A percentile compares a stretch with the other conserved stretches of the same genome.
Conservation (phyloP, 2,329 filamentous ascomycete species). For the Colletotrichum tropicicola region DNA sequence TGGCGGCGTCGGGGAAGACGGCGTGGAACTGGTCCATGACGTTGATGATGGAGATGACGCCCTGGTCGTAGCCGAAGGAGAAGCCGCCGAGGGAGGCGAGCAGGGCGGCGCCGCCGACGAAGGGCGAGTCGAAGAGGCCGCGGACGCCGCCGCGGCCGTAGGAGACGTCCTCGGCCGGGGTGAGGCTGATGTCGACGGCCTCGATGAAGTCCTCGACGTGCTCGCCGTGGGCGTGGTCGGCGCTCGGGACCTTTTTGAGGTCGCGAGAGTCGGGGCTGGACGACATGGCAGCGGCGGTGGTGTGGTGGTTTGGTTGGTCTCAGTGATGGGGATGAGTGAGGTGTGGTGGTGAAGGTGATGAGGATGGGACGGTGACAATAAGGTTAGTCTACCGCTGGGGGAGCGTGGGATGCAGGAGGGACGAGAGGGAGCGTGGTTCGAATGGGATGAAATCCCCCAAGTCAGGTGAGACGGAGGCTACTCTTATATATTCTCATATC, state of each 20-base stretch:
- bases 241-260: conserved; percentile 17
- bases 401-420: neutral
- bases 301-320: neutral
- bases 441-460: conserved; percentile 2
- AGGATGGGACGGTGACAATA: neutral
- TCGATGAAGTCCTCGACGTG: conserved; percentile 25
- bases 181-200: conserved; percentile 16
- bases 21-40: conserved; percentile 55
- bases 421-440: neutral
- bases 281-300: neutral
- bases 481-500: conserved; percentile 8
- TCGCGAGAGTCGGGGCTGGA: conserved; percentile 4
- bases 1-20: conserved; percentile 43
- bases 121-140: conserved; percentile 23
- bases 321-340: neutral
- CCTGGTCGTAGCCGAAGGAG: conserved; percentile 45
- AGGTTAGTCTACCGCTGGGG: neutral
- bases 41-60: conserved; percentile 51
- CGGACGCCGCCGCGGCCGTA: conserved; percentile 25
- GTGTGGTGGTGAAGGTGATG: neutral
- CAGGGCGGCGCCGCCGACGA: conserved; percentile 34
- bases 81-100: conserved; percentile 48
- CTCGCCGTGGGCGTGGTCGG: conserved; percentile 10
- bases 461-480: neutral
- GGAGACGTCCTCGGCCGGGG: conserved; percentile 21